Percentiles rank a stretch among this genome's conserved stretches.
These are phyloP conservation scores for Cyclotella kingstonii DNA, from an alignment of 108 stramenopile genomes.

Conservation along the genomic window DNA sequence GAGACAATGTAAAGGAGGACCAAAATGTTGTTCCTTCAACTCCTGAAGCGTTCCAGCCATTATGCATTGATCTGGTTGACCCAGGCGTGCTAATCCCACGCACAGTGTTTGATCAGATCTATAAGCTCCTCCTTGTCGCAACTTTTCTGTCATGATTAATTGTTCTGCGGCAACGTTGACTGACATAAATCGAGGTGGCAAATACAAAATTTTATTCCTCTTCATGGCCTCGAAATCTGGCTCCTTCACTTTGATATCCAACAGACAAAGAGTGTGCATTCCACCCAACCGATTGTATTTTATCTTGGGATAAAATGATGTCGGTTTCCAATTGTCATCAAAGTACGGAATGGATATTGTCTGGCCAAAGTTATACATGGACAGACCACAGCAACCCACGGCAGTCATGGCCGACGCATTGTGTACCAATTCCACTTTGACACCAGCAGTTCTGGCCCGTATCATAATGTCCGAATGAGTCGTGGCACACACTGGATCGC, in stretches of 20 bases:
- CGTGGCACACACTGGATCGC: constrained; percentile 98
- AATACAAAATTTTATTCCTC: constrained; percentile 78
- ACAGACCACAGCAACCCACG: constrained; percentile 94
- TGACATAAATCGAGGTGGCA: constrained; percentile 99
- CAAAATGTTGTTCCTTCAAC: constrained; percentile 86
- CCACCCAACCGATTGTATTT: constrained; percentile 91
- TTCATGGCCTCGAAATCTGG: constrained; percentile 98
- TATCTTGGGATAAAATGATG: constrained; percentile 94
- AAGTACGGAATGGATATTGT: constrained; percentile 98
- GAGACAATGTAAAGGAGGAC: constrained; percentile 92
- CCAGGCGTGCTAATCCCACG: constrained; percentile 93
- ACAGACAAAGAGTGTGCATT: constrained; percentile 98
- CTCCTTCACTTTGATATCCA: constrained; percentile 98
- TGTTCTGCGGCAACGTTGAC: constrained; percentile 89
- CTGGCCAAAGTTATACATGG: constrained; percentile 97
- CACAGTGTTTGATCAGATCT: constrained; percentile 68
- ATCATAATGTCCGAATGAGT: constrained; percentile 97
- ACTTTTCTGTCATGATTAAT: constrained; percentile 88
- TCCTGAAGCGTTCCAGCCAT: constrained; percentile 92
- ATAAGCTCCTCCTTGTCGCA: constrained; percentile 59
- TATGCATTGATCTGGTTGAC: constrained; percentile 90
- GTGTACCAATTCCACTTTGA: constrained; percentile 92
- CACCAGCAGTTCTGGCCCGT: constrained; percentile 72
- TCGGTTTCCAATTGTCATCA: constrained; percentile 94
- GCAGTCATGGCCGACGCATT: constrained; percentile 99